Conservation (phyloP, 2,329 filamentous ascomycete species). For the Colletotrichum simmondsii region DNA sequence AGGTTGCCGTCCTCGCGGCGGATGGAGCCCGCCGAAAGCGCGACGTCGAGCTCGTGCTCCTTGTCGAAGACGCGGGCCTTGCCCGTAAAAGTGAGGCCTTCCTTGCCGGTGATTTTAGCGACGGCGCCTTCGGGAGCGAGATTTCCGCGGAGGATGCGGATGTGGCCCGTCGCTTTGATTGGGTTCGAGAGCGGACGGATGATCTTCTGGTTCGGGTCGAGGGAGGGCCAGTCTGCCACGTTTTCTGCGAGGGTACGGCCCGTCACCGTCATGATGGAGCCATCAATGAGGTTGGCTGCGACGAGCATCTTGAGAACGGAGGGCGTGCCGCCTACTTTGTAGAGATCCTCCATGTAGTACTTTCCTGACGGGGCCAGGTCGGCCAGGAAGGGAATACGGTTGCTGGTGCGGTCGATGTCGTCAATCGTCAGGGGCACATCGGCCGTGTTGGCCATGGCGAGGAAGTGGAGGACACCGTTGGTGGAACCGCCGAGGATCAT, state of each 20-base stretch:
- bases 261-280: slow-evolving; percentile 82
- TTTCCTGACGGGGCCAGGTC: slow-evolving; percentile 86
- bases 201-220: slow-evolving; percentile 83
- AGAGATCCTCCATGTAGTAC: slow-evolving; percentile 90
- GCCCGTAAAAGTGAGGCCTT: slow-evolving; percentile 85
- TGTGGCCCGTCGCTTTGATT: slow-evolving; percentile 87
- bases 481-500: slow-evolving; percentile 93
- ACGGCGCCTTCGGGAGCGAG: slow-evolving; percentile 90
- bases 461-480: slow-evolving; percentile 88
- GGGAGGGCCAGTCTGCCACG: slow-evolving; percentile 78
- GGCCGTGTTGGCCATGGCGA: slow-evolving; percentile 90
- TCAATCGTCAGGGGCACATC: slow-evolving; percentile 81
- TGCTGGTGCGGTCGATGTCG: slow-evolving; percentile 83
- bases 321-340: slow-evolving; percentile 85
- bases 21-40: slow-evolving; percentile 76
- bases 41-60: slow-evolving; percentile 80
- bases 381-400: slow-evolving; percentile 87
- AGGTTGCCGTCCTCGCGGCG: slow-evolving; percentile 73
- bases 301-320: slow-evolving; percentile 88
- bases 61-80: slow-evolving; percentile 88
- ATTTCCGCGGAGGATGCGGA: slow-evolving; percentile 89
- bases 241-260: slow-evolving; percentile 87
- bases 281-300: slow-evolving; percentile 79
- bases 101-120: slow-evolving; percentile 96
- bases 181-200: slow-evolving; percentile 78